These are phyloP conservation scores for Termitomyces eurrhizus DNA, from an alignment of 768 basidiomycete species.

Conservation along the genomic window DNA sequence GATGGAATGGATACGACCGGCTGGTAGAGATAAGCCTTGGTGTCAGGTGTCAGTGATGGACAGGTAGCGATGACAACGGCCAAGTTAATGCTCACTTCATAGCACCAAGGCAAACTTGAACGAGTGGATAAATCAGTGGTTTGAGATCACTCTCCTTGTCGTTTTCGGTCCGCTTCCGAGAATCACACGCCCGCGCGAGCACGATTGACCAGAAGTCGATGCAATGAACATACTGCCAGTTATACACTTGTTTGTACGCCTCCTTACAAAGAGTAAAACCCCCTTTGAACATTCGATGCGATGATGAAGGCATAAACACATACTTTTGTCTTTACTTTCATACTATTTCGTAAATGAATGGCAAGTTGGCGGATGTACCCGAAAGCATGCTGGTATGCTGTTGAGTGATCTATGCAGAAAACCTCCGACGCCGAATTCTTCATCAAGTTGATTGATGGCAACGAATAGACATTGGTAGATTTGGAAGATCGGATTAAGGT, in stretches of 20 bases:
- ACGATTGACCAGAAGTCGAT: conserved; percentile 96
- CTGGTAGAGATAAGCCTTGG: conserved; percentile 82
- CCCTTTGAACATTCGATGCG: conserved; percentile 3
- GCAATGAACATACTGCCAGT: conserved; percentile 97
- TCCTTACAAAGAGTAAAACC: conserved; percentile 47
- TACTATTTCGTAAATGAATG: conserved; percentile 85
- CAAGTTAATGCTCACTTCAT: conserved; percentile 62
- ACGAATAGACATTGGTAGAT: conserved; percentile 78
- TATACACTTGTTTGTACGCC: conserved; percentile 92
- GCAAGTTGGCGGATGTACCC: conserved; percentile 94
- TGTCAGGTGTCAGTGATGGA: conserved; percentile 13
- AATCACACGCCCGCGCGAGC: conserved; percentile 75
- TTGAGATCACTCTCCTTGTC: conserved; percentile 73
- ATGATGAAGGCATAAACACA: conserved; percentile 12
- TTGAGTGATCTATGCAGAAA: conserved; percentile 71
- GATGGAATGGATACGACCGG: conserved; percentile 92
- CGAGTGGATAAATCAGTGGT: conserved; percentile 91
- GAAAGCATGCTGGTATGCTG: conserved; percentile 92
- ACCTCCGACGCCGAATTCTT: conserved; percentile 96
- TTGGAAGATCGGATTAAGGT: conserved; percentile 82
- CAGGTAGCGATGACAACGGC: conserved; percentile 8
- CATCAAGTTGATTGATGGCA: conserved; percentile 93
- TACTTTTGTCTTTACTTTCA: conserved; percentile 85
- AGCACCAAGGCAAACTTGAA: conserved; percentile 91
- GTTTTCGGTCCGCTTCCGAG: conserved; percentile 45